A percentile compares a stretch with the other conserved stretches of the same genome.
These are phyloP conservation scores for Rhizopogon vulgaris DNA, from an alignment of 768 basidiomycete species.

Conservation along the genomic window DNA sequence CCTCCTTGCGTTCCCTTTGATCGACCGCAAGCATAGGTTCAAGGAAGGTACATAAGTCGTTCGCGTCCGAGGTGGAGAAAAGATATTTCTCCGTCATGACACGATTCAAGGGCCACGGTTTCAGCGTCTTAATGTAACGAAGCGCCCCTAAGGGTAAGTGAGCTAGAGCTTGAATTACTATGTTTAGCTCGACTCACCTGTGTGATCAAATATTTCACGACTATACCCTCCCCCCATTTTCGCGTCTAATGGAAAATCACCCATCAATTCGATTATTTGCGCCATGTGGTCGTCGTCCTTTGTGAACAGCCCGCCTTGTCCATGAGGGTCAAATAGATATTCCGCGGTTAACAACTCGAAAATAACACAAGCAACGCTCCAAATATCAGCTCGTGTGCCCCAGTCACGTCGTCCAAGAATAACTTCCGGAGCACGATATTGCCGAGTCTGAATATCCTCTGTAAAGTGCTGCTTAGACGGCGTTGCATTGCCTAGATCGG, in stretches of 20 bases:
- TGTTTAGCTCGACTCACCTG: constrained; percentile 36
- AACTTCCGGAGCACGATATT: constrained; percentile 92
- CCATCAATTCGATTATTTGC: constrained; percentile 87
- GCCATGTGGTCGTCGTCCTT: constrained; percentile 97
- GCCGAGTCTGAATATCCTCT: constrained; percentile 94
- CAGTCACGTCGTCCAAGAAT: constrained; percentile 84
- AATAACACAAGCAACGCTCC: constrained; percentile 87
- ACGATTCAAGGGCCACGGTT: constrained; percentile 74
- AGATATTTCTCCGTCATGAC: constrained; percentile 91
- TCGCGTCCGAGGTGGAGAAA: constrained; percentile 53
- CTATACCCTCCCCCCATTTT: constrained; percentile 85
- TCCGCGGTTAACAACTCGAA: constrained; percentile 91
- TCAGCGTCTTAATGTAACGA: constrained; percentile 68
- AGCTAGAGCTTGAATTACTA: constrained; percentile 5
- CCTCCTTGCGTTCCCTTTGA: constrained; percentile 60
- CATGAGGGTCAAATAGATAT: constrained; percentile 87
- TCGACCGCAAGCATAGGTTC: constrained; percentile 73
- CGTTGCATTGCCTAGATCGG: constrained; percentile 91
- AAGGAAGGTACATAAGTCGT: constrained; percentile 58
- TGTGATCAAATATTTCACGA: constrained; percentile 76
- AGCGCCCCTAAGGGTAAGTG: constrained; percentile 42
- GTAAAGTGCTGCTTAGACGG: constrained; percentile 88
- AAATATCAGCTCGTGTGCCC: constrained; percentile 82
- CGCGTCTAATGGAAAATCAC: constrained; percentile 64
- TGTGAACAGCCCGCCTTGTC: constrained; percentile 72